Conservation (phyloP, 2,329 filamentous ascomycete species). For the Sclerotinia sclerotiorum region DNA sequence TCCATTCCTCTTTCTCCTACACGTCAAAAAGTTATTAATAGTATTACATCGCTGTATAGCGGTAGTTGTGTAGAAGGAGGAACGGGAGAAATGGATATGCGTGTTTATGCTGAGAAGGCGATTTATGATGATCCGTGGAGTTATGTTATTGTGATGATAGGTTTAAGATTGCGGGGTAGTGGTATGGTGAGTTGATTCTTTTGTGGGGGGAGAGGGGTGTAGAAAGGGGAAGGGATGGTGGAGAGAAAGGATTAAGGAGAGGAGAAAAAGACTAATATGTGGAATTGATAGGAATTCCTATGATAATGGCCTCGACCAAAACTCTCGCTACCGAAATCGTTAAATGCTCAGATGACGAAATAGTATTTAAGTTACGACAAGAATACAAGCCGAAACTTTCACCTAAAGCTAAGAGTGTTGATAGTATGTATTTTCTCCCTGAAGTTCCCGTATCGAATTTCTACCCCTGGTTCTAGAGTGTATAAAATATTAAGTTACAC, state of each 20-base stretch:
- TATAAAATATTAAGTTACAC: neutral
- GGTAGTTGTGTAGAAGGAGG: conserved; percentile 46
- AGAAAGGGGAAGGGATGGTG: neutral
- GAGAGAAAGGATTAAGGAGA: neutral
- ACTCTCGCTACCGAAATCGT: conserved; percentile 47
- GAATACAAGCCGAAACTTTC: conserved; percentile 47
- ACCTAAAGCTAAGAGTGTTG: conserved; percentile 27
- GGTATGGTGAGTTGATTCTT: conserved; percentile 41
- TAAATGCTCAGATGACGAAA: conserved; percentile 41
- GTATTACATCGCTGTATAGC: conserved; percentile 48
- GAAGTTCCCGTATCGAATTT: neutral
- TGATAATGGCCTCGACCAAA: conserved; percentile 43
- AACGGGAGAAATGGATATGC: conserved; percentile 44
- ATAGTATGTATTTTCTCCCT: neutral
- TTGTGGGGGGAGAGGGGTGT: too few species aligned
- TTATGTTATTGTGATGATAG: conserved; percentile 51
- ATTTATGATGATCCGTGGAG: conserved; percentile 51
- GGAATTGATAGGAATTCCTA: conserved; percentile 42
- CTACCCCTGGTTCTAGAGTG: too few species aligned
- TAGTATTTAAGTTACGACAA: conserved; percentile 51
- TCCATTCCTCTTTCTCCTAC: conserved; percentile 40
- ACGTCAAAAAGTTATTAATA: conserved; percentile 45
- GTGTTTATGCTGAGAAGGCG: conserved; percentile 48
- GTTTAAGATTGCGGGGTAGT: conserved; percentile 53
- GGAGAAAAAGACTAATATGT: neutral